Conservation (phyloP, 2,329 filamentous ascomycete species). For the Aspergillus pseudoglaucus region DNA sequence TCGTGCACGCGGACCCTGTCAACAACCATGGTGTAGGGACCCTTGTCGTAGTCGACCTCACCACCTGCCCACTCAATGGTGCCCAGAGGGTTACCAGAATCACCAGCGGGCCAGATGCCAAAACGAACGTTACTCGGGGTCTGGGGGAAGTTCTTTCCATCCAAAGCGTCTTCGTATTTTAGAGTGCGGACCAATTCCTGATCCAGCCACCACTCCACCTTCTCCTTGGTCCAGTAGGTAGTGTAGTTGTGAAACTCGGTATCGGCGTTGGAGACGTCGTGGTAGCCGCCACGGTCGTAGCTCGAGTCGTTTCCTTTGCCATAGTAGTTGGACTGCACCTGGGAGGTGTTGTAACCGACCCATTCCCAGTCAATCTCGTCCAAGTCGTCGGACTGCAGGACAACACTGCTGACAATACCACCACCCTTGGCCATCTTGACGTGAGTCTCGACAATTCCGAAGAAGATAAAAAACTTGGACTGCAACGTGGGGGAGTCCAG, state of each 20-base stretch:
- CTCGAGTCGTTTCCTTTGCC: slow-evolving; percentile 73
- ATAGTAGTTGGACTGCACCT: slow-evolving; percentile 83
- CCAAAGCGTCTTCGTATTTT: slow-evolving; percentile 50
- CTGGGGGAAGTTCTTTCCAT: slow-evolving; percentile 59
- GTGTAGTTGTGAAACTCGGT: slow-evolving; percentile 44
- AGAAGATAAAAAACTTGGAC: slow-evolving; percentile 80
- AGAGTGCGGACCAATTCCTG: slow-evolving; percentile 56
- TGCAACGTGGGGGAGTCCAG: slow-evolving; percentile 73
- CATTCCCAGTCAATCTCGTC: slow-evolving; percentile 75
- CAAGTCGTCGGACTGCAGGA: slow-evolving; percentile 74
- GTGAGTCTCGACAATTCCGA: slow-evolving; percentile 68
- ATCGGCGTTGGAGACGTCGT: slow-evolving; percentile 56
- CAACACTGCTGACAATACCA: slow-evolving; percentile 75
- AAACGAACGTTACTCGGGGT: slow-evolving; percentile 67
- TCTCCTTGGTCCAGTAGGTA: slow-evolving; percentile 61
- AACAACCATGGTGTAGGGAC: slow-evolving; percentile 68
- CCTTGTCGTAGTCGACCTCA: slow-evolving; percentile 57
- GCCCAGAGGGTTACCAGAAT: slow-evolving; percentile 25
- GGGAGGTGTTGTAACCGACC: slow-evolving; percentile 32
- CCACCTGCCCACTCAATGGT: slow-evolving; percentile 66
- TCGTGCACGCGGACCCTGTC: slow-evolving; percentile 54
- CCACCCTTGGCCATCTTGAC: slow-evolving; percentile 68
- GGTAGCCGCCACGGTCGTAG: slow-evolving; percentile 77
- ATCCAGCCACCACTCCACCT: slow-evolving; percentile 62
- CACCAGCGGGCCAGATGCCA: slow-evolving; percentile 63